These are phyloP conservation scores for Ophiostoma angusticollis DNA, from an alignment of 2,329 filamentous ascomycete species.

Conservation along the genomic window DNA sequence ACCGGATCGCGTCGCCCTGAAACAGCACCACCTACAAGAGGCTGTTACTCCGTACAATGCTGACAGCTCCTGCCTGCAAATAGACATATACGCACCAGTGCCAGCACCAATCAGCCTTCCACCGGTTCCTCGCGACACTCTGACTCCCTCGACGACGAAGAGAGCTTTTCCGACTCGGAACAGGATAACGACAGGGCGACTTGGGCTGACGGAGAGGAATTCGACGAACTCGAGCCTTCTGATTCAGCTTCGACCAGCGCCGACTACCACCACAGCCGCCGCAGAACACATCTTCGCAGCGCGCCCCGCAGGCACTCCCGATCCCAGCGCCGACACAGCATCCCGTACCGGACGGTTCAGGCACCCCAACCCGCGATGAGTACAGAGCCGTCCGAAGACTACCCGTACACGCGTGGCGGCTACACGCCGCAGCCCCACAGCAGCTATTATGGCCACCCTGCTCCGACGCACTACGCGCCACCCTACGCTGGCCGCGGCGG, in stretches of 20 bases:
- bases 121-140: slow-evolving; percentile 17
- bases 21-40: too few species aligned
- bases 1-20: not conserved
- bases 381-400: slow-evolving; percentile 54
- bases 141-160: slow-evolving; percentile 23
- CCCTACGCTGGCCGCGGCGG: slow-evolving; percentile 20
- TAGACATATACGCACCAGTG: slow-evolving; percentile 9
- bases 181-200: slow-evolving; percentile 20
- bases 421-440: slow-evolving; percentile 18
- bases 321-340: slow-evolving; percentile 22
- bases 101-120: slow-evolving; percentile 14
- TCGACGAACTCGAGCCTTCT: slow-evolving; percentile 41
- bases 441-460: slow-evolving; percentile 24
- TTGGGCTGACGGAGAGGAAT: slow-evolving; percentile 24
- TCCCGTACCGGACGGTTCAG: slow-evolving; percentile 17
- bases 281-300: slow-evolving; percentile 26
- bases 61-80: not conserved
- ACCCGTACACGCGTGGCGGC: slow-evolving; percentile 26
- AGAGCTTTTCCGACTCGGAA: slow-evolving; percentile 18
- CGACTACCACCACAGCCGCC: slow-evolving; percentile 17
- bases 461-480: slow-evolving; percentile 34
- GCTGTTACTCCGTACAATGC: too few species aligned
- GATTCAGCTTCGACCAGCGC: slow-evolving; percentile 43
- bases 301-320: slow-evolving; percentile 26
- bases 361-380: slow-evolving; percentile 40